These are phyloP conservation scores for Pichia membranifaciens DNA, from an alignment of 805 yeast species.

Conservation along the genomic window DNA sequence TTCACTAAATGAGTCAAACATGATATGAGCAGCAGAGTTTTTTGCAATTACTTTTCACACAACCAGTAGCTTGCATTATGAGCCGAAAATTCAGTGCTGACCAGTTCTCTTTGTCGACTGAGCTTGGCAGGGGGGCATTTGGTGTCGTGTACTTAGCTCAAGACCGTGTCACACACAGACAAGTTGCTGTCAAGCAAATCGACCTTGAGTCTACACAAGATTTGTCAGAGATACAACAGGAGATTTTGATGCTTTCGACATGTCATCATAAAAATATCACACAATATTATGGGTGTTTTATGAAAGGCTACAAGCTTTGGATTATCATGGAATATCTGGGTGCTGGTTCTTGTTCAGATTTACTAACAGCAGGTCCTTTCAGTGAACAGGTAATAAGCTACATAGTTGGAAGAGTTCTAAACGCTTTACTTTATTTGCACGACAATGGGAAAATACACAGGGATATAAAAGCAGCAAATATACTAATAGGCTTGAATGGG, in stretches of 20 bases:
- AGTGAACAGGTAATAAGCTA: slow-evolving; percentile 49
- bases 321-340: slow-evolving; percentile 77
- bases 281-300: slow-evolving; percentile 64
- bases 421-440: slow-evolving; percentile 64
- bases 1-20: no score
- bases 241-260: slow-evolving; percentile 61
- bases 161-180: slow-evolving; percentile 36
- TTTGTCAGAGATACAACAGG: slow-evolving; percentile 65
- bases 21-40: no score
- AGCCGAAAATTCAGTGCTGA: slow-evolving; percentile 5
- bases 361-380: slow-evolving; percentile 55
- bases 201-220: slow-evolving; percentile 71
- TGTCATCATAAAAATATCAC: slow-evolving; percentile 62
- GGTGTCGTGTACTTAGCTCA: slow-evolving; percentile 69
- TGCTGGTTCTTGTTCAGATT: slow-evolving; percentile 69
- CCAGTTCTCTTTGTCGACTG: slow-evolving; percentile 17
- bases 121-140: slow-evolving; percentile 74
- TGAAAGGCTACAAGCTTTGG: slow-evolving; percentile 65
- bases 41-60: no score
- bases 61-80: neutral
- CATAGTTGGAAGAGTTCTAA: slow-evolving; percentile 48
- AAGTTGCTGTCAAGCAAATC: slow-evolving; percentile 59
- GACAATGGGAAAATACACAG: slow-evolving; percentile 76
- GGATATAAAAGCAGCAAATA: slow-evolving; percentile 91
- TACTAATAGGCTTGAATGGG: slow-evolving; percentile 62